Conservation (phyloP, 1,284 basidiomycete genomes). For the Takashimella tepidaria region DNA sequence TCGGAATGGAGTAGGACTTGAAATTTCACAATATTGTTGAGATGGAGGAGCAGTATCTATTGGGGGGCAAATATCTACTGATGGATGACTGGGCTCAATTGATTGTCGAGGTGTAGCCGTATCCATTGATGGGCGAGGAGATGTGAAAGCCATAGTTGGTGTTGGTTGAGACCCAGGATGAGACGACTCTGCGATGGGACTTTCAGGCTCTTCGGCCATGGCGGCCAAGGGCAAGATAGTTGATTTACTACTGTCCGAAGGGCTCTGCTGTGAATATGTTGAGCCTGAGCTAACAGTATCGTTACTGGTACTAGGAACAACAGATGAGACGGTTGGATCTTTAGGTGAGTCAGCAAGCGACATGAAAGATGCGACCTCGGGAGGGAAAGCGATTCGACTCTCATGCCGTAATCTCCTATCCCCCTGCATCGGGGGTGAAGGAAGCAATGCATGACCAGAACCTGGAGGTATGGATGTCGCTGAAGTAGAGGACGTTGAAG, state of each 20-base stretch:
- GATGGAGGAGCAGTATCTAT: no score
- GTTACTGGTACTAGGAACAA: not conserved
- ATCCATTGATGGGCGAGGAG: slow-evolving; percentile 20
- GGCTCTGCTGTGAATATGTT: not conserved
- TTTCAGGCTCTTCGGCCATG: not conserved
- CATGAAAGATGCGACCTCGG: slow-evolving; percentile 43
- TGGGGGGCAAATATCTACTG: not conserved
- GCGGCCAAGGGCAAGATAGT: not conserved
- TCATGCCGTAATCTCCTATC: slow-evolving; percentile 32
- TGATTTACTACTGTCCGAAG: not conserved
- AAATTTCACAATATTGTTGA: no score
- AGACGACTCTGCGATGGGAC: slow-evolving; percentile 1
- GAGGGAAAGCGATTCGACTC: slow-evolving; percentile 39
- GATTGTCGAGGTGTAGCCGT: slow-evolving; percentile 15
- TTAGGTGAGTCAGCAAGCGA: slow-evolving; percentile 34
- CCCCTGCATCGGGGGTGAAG: slow-evolving; percentile 28
- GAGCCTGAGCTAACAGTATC: not conserved
- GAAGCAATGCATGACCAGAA: slow-evolving; percentile 19
- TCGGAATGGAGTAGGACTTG: slow-evolving; percentile 10
- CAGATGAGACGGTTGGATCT: slow-evolving; percentile 3
- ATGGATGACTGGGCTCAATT: slow-evolving; percentile 6
- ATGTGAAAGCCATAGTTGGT: not conserved
- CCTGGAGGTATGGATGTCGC: slow-evolving; percentile 8
- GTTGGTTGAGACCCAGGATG: slow-evolving; percentile 4
- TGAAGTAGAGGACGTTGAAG: slow-evolving; percentile 5